phyloP scores from a whole-genome alignment of 2,329 filamentous ascomycete species.

The Emericellopsis atlantica region DNA sequence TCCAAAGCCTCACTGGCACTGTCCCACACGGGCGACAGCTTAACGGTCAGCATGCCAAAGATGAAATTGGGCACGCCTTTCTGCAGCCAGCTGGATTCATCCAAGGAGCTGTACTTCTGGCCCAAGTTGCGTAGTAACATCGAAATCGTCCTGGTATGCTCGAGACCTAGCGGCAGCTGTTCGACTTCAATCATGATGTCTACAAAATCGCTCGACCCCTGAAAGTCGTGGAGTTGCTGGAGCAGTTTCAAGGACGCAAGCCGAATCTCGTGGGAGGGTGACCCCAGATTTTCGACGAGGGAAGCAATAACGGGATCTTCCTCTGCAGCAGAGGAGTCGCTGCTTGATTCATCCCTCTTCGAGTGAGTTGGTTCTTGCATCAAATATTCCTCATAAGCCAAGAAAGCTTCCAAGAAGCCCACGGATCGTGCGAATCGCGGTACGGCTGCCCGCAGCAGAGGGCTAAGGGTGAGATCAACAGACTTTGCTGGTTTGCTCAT shows the following conservation, averaged over 20 bases:
- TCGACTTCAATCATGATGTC: slow-evolving; percentile 65
- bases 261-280: slow-evolving; percentile 63
- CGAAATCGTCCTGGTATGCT: slow-evolving; percentile 63
- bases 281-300: slow-evolving; percentile 61
- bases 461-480: slow-evolving; percentile 49
- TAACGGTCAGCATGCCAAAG: slow-evolving; percentile 81
- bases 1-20: slow-evolving; percentile 67
- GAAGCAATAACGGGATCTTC: slow-evolving; percentile 50
- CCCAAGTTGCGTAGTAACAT: slow-evolving; percentile 78
- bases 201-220: slow-evolving; percentile 13
- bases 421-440: slow-evolving; percentile 51
- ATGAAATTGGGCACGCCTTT: slow-evolving; percentile 68
- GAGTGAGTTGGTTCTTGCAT: slow-evolving; percentile 3
- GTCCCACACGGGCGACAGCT: slow-evolving; percentile 77
- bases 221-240: slow-evolving; percentile 33
- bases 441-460: slow-evolving; percentile 52
- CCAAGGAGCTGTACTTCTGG: slow-evolving; percentile 45
- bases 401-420: slow-evolving; percentile 52
- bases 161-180: slow-evolving; percentile 62
- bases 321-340: slow-evolving; percentile 29
- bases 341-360: slow-evolving; percentile 16
- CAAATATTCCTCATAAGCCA: slow-evolving; percentile 37
- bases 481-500: slow-evolving; percentile 48
- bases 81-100: slow-evolving; percentile 51
- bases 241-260: slow-evolving; percentile 63